Evolutionary conservation across 371 early-diverging fungal genomes (phyloP), one percentile per base, ranked within the genome.

Genomic region (Mortierella polycephala): DNA sequence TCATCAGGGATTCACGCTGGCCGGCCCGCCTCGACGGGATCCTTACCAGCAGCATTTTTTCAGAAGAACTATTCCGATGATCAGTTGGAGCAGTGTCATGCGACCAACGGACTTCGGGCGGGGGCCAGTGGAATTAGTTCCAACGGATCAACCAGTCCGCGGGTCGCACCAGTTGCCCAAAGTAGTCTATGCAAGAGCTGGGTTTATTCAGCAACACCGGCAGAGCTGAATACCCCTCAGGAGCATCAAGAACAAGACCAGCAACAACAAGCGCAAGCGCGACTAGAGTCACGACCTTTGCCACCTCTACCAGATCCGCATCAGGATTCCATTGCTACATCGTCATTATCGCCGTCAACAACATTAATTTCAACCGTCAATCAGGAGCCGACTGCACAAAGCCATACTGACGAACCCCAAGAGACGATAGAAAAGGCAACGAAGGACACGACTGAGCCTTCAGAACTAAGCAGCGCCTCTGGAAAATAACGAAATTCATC

Each of bases 121-220:
- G 40, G 45, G 5, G 18, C 47, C 10, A 60, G 57, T 2, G 62
- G 69, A 39, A 62, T 49, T 8, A 57, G 62, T 18, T 62, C 58
- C 54, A 60, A 49, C 39, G 60, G 74, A 39, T 11, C 64, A 14
- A 40, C 53, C 21, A 67, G 67, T 55, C 56, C 67, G 40, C 58
- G 68, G 56, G 62, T 46, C 44, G 44, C 50, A 49, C 53, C 50
- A 13, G 54, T 58, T 16, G 54, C 49, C 13, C 69, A 72, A 37
- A 77, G 79, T 41, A 62, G 50, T 23, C 49, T 77, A 5, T 77
- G 72, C 23, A 71, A 69, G 57, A 77, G 79, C 62, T 77, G 79
- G 79, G 67, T 77, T 11, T 59, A 72, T 40, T 21, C 41, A 21
- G 11, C 60, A 4, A 46, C 30, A 1, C 60, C 54, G 1, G 4